Percentiles rank a stretch among this genome's conserved stretches.
Conservation (phyloP, 2,329 filamentous ascomycete species). For the Sclerotinia minor region DNA sequence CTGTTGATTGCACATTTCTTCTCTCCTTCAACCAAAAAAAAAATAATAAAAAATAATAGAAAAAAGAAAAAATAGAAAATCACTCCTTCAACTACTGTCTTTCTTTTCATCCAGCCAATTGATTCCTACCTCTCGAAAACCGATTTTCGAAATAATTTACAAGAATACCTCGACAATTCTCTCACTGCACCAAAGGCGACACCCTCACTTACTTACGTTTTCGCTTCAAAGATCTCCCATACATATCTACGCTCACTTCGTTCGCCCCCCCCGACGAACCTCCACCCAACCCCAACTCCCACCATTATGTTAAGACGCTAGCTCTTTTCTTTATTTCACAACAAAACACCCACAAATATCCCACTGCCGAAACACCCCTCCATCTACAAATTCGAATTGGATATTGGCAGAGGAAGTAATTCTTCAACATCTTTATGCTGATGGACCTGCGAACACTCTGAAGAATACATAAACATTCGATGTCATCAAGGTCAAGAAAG, state of each 20-base stretch:
- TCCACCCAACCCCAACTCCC: not conserved
- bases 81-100: not conserved
- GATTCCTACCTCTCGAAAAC: not conserved
- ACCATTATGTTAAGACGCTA: conserved; percentile 14
- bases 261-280: not conserved
- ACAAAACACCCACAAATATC: not conserved
- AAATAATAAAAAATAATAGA: too few relatives aligned
- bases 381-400: not conserved
- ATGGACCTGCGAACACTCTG: conserved; percentile 7
- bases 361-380: conserved; percentile 6
- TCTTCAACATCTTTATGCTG: not conserved
- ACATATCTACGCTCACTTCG: conserved; percentile 6
- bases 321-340: not conserved
- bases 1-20: not conserved
- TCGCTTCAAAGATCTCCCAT: conserved; percentile 19
- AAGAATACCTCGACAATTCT: not conserved
- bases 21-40: not conserved
- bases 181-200: not conserved
- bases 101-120: not conserved
- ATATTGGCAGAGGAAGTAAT: conserved; percentile 7
- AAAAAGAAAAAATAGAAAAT: too few relatives aligned
- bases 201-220: not conserved
- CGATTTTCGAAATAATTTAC: not conserved
- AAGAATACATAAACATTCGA: conserved; percentile 16
- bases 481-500: conserved; percentile 17